phyloP scores from a whole-genome alignment of 1,139 yeast species.

The Arxiozyma slooffiae region DNA sequence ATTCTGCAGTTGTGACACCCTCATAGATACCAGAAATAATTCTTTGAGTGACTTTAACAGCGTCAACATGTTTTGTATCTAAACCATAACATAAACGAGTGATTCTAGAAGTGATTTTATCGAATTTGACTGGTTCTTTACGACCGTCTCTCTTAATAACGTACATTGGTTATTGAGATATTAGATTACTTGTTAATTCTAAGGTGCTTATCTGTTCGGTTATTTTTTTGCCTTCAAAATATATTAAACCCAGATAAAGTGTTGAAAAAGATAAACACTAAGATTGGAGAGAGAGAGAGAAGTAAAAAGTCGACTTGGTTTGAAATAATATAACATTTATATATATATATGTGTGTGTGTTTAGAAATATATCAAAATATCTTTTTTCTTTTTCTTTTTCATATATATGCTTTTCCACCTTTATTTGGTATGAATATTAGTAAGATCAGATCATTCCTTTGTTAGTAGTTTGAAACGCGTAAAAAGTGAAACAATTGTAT shows the following conservation, averaged over 20 bases:
- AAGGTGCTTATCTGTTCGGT: slow-evolving; percentile 42
- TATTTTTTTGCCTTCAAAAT: neutral
- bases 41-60: slow-evolving; percentile 82
- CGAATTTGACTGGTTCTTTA: slow-evolving; percentile 78
- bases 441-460: neutral
- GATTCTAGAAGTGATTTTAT: slow-evolving; percentile 59
- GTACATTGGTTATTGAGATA: slow-evolving; percentile 10
- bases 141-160: slow-evolving; percentile 59
- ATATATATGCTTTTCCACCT: too few species aligned
- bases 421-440: neutral
- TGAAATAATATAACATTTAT: neutral
- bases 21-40: slow-evolving; percentile 87
- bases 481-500: neutral
- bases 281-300: neutral
- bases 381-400: too few species aligned
- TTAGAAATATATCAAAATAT: too few species aligned
- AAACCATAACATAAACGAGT: slow-evolving; percentile 71
- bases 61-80: slow-evolving; percentile 74
- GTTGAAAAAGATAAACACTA: neutral
- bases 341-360: neutral
- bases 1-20: slow-evolving; percentile 92
- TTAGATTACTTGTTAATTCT: slow-evolving; percentile 29
- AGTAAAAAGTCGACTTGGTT: neutral
- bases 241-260: too few species aligned
- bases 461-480: neutral